These are phyloP conservation scores for Graphiopsis chlorocephala DNA, from an alignment of 2,329 filamentous ascomycete genomes.

Conservation along the genomic window DNA sequence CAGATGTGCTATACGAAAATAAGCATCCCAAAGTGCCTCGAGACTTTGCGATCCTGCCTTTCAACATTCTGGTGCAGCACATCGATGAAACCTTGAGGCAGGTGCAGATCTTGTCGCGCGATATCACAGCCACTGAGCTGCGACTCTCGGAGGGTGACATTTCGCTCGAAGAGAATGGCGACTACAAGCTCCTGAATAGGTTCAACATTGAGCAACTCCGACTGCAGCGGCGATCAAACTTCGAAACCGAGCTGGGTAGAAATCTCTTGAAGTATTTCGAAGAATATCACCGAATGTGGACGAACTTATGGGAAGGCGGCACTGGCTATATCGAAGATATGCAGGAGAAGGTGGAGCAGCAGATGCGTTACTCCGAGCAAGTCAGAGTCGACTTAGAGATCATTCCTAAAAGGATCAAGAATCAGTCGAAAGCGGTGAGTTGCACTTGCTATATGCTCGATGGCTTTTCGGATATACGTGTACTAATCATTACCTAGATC, in stretches of 20 bases:
- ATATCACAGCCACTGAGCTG: slow-evolving; percentile 32
- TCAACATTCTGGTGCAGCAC: slow-evolving; percentile 32
- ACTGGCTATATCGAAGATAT: slow-evolving; percentile 35
- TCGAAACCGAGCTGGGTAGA: slow-evolving; percentile 33
- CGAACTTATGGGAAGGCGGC: slow-evolving; percentile 31
- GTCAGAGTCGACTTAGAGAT: slow-evolving; percentile 33
- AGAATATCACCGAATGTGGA: slow-evolving; percentile 32
- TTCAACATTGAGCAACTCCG: slow-evolving; percentile 35
- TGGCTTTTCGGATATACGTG: not conserved
- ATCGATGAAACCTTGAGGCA: slow-evolving; percentile 32
- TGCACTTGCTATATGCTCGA: not conserved
- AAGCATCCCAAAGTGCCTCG: slow-evolving; percentile 34
- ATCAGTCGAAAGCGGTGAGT: slow-evolving; percentile 34
- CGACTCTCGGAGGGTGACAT: slow-evolving; percentile 34
- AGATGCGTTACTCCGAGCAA: slow-evolving; percentile 33
- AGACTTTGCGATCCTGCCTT: slow-evolving; percentile 35
- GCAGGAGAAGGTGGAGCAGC: slow-evolving; percentile 36
- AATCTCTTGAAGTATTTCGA: slow-evolving; percentile 35
- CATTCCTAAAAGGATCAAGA: slow-evolving; percentile 35
- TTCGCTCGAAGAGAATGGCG: slow-evolving; percentile 33
- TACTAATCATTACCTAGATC: slow-evolving; percentile 22
- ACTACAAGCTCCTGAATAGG: slow-evolving; percentile 35
- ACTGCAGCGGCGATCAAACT: slow-evolving; percentile 32
- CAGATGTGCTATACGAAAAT: slow-evolving; percentile 31
- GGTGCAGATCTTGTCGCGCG: slow-evolving; percentile 30